phyloP scores from a whole-genome alignment of 257 asterid species.

The Knoxia roxburghii region DNA sequence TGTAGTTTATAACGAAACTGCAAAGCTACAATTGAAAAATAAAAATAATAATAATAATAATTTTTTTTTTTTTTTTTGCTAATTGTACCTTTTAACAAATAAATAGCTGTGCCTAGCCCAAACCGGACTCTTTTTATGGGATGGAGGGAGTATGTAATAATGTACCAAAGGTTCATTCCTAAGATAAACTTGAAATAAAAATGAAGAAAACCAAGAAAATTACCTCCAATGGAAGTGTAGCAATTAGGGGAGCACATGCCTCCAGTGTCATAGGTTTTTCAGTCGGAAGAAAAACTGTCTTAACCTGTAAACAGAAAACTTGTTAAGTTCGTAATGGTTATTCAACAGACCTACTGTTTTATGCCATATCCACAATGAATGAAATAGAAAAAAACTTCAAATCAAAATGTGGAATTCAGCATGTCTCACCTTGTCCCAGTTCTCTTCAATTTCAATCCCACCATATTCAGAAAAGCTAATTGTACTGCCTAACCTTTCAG shows the following conservation, averaged over 20 bases:
- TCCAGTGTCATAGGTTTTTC: slow-evolving; percentile 72
- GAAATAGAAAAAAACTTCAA: background rate
- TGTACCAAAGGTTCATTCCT: background rate
- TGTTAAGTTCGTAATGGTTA: background rate
- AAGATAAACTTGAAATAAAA: slow-evolving; percentile 5
- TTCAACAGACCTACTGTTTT: background rate
- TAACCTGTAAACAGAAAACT: slow-evolving; percentile 47
- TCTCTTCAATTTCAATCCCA: slow-evolving; percentile 92
- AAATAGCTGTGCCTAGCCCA: too few species aligned
- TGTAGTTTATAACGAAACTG: too few species aligned
- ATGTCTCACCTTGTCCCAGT: slow-evolving; percentile 80
- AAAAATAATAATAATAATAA: too few species aligned
- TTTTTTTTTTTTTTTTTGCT: too few species aligned
- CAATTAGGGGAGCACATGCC: slow-evolving; percentile 87
- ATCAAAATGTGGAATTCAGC: background rate
- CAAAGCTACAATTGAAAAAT: too few species aligned
- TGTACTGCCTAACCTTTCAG: slow-evolving; percentile 83
- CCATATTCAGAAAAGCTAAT: slow-evolving; percentile 95
- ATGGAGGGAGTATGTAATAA: background rate
- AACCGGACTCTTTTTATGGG: background rate
- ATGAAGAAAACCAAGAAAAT: slow-evolving; percentile 5
- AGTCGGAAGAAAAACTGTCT: slow-evolving; percentile 69
- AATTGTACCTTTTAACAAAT: too few species aligned
- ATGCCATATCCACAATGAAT: background rate
- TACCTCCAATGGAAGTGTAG: slow-evolving; percentile 92